Percentiles rank a stretch among this genome's conserved stretches.
Conservation (phyloP, 1,284 basidiomycete species). For the Ganoderma lucidum region DNA sequence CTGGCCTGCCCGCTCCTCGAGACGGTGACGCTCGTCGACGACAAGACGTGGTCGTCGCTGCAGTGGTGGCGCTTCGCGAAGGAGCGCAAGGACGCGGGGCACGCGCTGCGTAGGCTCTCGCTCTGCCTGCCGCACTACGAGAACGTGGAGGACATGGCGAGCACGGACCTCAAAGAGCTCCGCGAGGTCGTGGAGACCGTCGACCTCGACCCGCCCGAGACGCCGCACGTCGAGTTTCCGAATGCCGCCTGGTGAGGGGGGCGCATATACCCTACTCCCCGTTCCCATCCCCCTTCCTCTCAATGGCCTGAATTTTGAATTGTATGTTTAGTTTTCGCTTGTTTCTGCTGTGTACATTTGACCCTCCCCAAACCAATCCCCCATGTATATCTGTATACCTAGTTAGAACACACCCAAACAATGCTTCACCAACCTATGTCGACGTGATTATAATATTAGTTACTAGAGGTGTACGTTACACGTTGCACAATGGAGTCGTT, state of each 20-base stretch:
- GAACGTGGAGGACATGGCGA: conserved; percentile 41
- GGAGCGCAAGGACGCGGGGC: conserved; percentile 34
- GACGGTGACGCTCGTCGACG: conserved; percentile 37
- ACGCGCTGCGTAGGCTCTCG: conserved; percentile 39
- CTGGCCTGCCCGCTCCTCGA: conserved; percentile 39
- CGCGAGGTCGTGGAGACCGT: conserved; percentile 39
- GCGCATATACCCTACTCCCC: neutral
- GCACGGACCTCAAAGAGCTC: conserved; percentile 40
- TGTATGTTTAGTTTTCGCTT: conserved; percentile 12
- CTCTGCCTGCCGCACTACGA: conserved; percentile 41
- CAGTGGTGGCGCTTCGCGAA: conserved; percentile 41
- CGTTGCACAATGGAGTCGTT: conserved; percentile 12
- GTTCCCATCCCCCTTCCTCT: neutral
- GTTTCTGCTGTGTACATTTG: conserved; percentile 12
- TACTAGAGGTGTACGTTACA: conserved; percentile 26
- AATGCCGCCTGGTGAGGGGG: conserved; percentile 26
- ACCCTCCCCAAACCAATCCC: neutral
- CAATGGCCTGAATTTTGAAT: neutral
- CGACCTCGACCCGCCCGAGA: conserved; percentile 39
- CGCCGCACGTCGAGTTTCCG: conserved; percentile 33
- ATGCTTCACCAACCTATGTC: conserved; percentile 12
- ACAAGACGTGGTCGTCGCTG: conserved; percentile 43
- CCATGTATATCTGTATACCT: conserved; percentile 20
- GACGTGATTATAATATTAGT: conserved; percentile 25
- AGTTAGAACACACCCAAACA: conserved; percentile 8